Evolutionary conservation across 1,284 basidiomycete species (phyloP), one percentile per base, ranked within the genome.

Genomic region (Puccinia horiana): DNA sequence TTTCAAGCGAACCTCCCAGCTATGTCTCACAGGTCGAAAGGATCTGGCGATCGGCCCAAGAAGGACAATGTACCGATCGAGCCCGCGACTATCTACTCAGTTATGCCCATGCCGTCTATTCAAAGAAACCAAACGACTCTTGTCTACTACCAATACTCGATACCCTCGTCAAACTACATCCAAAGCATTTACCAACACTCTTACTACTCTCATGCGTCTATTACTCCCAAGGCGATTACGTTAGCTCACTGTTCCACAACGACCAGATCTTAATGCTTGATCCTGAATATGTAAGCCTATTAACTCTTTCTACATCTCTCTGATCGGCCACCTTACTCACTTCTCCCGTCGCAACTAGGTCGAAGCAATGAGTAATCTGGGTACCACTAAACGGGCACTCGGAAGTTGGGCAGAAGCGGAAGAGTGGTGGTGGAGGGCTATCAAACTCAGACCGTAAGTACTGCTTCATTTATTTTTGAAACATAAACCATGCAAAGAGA

Each of bases 331-430:
- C n/a, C 26, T 58, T 70, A 2, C 9, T 65, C n/a, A 18, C 52
- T 54, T n/a, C 16, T 56, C 2, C 58, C 63, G 84, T 86, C 83
- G 84, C 84, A 69, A 47, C 20, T 3, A 82, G 80, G 86, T 86
- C 84, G 89, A 90, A 84, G 88, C 89, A 11, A 89, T 90, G 89
- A 88, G 87, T 79, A 90, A 90, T 83, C 88, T 90, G 56, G 90
- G 90, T 6, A 89, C 89, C 11, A 89, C 89, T 8, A 85, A 89
- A 74, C 87, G 88, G 29, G 88, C 88, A 8, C 84, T 88, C 81
- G 86, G 88, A 74, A 84, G 85, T 11, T 85, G 85, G 82, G 80
- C 84, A 8, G 88, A 88, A 61, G 89, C 89, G 0, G 87, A 89
- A 83, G 84, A 83, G 37, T 89, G 88, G 88, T 89, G 89, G 89